Evolutionary conservation across 306 rosid species (phyloP).

Genomic region (Malus domestica): ASM211411v1 NC_041799.1:3994501-3995000

Average conservation of each 20-base stretch:
- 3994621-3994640: conserved; percentile 33
- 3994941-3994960: conserved; percentile 53
- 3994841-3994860: conserved; percentile 12
- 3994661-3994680: conserved; percentile 31
- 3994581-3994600: conserved; percentile 24
- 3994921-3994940: conserved; percentile 85
- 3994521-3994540: conserved; percentile 45
- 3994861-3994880: conserved; percentile 23
- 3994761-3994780: conserved; percentile 26
- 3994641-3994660: conserved; percentile 35
- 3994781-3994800: conserved; percentile 32
- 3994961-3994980: conserved; percentile 42
- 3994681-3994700: conserved; percentile 35
- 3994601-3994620: conserved; percentile 34
- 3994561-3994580: conserved; percentile 37
- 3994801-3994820: conserved; percentile 31
- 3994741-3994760: conserved; percentile 33
- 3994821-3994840: conserved; percentile 24
- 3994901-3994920: conserved; percentile 45
- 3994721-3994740: conserved; percentile 30
- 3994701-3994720: conserved; percentile 28
- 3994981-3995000: conserved; percentile 32
- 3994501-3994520: conserved; percentile 50
- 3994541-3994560: conserved; percentile 57
- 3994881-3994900: conserved; percentile 36